Conservation (phyloP, 2,329 filamentous ascomycete species). For the Diplodia sapinea region DNA sequence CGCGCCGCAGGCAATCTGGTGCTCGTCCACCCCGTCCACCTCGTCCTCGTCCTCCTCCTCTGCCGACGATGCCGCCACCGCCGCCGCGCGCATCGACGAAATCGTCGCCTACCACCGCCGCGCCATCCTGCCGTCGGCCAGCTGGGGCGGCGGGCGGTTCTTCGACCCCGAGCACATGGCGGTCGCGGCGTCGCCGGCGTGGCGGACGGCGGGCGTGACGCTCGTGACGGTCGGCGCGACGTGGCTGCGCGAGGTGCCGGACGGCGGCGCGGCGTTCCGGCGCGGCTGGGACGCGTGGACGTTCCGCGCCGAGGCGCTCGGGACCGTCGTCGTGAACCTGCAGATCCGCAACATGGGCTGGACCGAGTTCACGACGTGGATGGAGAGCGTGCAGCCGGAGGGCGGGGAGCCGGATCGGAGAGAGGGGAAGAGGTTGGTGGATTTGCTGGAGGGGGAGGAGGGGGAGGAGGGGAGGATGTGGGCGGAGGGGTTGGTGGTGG, state of each 20-base stretch:
- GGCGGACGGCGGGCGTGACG: not conserved
- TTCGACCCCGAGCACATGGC: not conserved
- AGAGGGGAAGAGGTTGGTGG: not conserved
- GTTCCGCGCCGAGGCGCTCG: not conserved
- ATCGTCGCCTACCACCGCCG: conserved; percentile 4
- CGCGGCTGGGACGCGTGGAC: not conserved
- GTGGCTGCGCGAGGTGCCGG: not conserved
- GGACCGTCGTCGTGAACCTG: not conserved
- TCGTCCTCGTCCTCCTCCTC: not conserved
- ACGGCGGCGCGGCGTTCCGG: not conserved
- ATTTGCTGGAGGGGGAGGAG: not conserved
- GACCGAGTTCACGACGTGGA: not conserved
- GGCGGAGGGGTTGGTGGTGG: not conserved
- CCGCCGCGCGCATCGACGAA: too few relatives aligned
- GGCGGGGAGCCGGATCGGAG: not conserved
- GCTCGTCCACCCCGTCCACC: too few relatives aligned
- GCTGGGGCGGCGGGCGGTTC: not conserved
- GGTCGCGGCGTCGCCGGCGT: not conserved
- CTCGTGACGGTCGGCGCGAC: not conserved
- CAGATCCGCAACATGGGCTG: not conserved
- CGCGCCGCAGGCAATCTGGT: not conserved
- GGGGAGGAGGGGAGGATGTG: not conserved
- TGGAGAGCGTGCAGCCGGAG: not conserved
- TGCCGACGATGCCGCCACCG: not conserved
- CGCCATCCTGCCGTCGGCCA: not conserved